Conservation (phyloP, 2,329 filamentous ascomycete species). For the Ambrosiella beaveri region DNA sequence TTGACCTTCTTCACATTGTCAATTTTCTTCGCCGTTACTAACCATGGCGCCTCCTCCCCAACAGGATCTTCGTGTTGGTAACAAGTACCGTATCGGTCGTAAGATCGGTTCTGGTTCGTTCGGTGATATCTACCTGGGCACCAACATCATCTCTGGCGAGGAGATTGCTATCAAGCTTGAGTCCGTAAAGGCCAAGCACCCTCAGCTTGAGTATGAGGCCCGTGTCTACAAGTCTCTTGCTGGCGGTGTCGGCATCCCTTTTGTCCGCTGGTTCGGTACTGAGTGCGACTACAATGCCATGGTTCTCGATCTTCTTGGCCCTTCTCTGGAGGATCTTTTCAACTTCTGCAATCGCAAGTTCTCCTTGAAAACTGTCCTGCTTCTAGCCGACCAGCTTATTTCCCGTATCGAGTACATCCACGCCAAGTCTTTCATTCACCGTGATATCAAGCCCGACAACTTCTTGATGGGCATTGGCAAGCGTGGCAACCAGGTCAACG, state of each 20-base stretch:
- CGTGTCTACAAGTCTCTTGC: constrained; percentile 82
- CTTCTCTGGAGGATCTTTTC: constrained; percentile 93
- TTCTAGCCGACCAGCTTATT: constrained; percentile 94
- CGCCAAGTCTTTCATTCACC: constrained; percentile 98
- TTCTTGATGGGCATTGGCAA: constrained; percentile 99
- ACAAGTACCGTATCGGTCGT: constrained; percentile 98
- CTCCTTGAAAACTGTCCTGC: constrained; percentile 91
- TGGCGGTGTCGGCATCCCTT: constrained; percentile 92
- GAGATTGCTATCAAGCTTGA: constrained; percentile 99
- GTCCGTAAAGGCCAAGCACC: constrained; percentile 98
- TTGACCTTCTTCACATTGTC: background rate
- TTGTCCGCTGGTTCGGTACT: constrained; percentile 98
- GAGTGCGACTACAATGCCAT: constrained; percentile 99
- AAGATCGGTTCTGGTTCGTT: constrained; percentile 98
- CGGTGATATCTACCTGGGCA: constrained; percentile 96
- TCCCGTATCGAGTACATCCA: constrained; percentile 99
- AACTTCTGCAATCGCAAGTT: constrained; percentile 99
- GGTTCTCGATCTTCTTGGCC: constrained; percentile 92
- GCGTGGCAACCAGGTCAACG: constrained; percentile 97
- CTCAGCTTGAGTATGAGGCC: constrained; percentile 95
- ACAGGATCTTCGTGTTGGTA: constrained; percentile 95
- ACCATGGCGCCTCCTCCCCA: background rate
- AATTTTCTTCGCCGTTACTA: background rate
- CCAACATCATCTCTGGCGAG: constrained; percentile 98
- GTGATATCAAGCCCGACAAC: constrained; percentile 99